phyloP scores from a whole-genome alignment of 2,329 filamentous ascomycete genomes.

The Chaetoscypha palmicola region DNA sequence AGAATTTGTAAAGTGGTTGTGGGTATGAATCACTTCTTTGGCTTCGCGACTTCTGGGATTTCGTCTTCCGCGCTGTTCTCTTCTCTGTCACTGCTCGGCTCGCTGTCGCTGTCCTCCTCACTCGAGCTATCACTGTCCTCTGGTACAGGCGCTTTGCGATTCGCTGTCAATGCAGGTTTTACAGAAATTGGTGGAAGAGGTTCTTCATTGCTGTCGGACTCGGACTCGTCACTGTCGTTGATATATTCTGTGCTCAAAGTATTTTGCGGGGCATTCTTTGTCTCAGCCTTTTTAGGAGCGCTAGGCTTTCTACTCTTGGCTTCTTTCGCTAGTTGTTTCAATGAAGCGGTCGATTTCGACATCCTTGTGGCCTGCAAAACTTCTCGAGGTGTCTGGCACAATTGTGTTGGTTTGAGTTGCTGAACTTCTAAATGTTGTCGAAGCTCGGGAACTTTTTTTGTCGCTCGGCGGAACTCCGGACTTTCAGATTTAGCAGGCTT shows the following conservation, averaged over 20 bases:
- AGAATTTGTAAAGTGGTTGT: background rate
- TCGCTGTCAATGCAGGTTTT: conserved; percentile 12
- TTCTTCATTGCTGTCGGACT: conserved; percentile 21
- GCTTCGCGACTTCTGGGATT: conserved; percentile 4
- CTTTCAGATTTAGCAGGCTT: no score
- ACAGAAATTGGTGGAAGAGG: conserved; percentile 15
- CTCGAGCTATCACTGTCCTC: conserved; percentile 20
- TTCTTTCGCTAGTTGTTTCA: conserved; percentile 16
- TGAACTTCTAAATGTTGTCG: no score
- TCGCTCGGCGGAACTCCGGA: conserved; percentile 6
- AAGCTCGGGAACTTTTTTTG: conserved; percentile 14
- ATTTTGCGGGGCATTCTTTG: conserved; percentile 12
- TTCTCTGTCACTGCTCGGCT: conserved; percentile 26
- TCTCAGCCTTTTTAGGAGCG: conserved; percentile 6
- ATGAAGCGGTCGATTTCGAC: conserved; percentile 14
- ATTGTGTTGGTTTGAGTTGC: no score
- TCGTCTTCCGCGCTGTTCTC: conserved; percentile 35
- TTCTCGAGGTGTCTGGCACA: background rate
- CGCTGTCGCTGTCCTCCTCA: conserved; percentile 25
- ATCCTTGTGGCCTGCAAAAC: background rate
- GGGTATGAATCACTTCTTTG: conserved; percentile 1
- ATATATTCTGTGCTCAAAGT: conserved; percentile 27
- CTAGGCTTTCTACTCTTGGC: conserved; percentile 11
- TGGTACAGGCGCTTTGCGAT: conserved; percentile 22
- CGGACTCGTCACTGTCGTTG: conserved; percentile 24